Evolutionary conservation across 2,329 filamentous ascomycete species (phyloP).

Genomic region (Fusarium algeriense): DNA sequence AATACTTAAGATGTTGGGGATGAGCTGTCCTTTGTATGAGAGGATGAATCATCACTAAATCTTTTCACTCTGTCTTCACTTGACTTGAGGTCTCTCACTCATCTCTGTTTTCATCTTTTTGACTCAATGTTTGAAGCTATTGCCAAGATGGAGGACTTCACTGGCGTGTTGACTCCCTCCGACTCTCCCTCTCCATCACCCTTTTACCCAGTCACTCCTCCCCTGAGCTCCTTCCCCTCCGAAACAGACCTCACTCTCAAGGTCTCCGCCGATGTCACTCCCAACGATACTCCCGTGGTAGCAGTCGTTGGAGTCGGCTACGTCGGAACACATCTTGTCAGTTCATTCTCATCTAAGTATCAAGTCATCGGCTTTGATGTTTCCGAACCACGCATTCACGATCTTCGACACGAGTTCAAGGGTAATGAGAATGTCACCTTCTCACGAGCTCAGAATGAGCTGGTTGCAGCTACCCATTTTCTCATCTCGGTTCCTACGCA

Average conservation of each 20-base stretch:
- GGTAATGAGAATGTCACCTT: neutral
- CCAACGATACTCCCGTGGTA: neutral
- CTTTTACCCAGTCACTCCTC: neutral
- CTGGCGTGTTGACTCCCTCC: neutral
- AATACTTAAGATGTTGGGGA: neutral
- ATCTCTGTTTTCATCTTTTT: neutral
- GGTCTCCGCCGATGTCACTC: neutral
- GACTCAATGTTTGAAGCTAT: fast-evolving
- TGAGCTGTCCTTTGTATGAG: neutral
- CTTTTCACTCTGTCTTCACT: too few relatives aligned
- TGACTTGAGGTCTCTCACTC: neutral
- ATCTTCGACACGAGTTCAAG: neutral
- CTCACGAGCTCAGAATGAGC: neutral
- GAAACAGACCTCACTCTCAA: neutral
- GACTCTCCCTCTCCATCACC: neutral
- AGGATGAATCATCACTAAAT: fast-evolving
- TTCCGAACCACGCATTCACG: neutral
- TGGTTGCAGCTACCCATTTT: neutral
- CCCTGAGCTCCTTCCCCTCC: neutral
- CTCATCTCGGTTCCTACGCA: slow-evolving; percentile 1
- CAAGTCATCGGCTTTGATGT: slow-evolving; percentile 1
- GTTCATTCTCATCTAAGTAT: neutral
- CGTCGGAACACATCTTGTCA: neutral
- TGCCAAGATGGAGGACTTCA: neutral
- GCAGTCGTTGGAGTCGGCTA: slow-evolving; percentile 2